Percentiles rank a stretch among this genome's conserved stretches.
Evolutionary conservation across 306 rosid species (phyloP).

Genomic region (Delonix regia): DNA sequence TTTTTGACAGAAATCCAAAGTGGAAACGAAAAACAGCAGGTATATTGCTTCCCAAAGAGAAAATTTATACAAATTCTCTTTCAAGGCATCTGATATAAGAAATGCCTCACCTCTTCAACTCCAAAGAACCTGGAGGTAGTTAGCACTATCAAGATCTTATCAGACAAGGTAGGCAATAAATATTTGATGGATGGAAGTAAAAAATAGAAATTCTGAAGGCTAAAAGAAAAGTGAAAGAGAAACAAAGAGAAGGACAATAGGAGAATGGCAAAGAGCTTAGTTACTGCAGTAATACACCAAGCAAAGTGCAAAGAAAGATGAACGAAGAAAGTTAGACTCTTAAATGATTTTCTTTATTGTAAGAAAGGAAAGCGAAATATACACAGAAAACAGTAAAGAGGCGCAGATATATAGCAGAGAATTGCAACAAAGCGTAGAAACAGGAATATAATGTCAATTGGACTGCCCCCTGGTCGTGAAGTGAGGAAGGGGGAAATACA

Average conservation of each 20-base stretch:
- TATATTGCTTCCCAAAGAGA: background rate
- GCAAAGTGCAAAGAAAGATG: background rate
- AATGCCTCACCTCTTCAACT: background rate
- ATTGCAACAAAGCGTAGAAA: background rate
- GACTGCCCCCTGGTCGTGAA: background rate
- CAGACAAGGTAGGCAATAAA: background rate
- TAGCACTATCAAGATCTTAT: background rate
- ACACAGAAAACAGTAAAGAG: background rate
- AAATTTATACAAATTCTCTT: background rate
- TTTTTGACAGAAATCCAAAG: background rate
- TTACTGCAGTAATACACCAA: background rate
- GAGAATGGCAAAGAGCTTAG: background rate
- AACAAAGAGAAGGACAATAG: background rate
- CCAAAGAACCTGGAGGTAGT: background rate
- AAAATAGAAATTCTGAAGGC: background rate
- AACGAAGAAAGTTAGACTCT: background rate
- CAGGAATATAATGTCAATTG: background rate
- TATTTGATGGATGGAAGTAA: background rate
- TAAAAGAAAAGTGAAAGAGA: background rate
- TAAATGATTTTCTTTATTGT: background rate
- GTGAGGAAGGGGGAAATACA: background rate
- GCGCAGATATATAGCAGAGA: background rate
- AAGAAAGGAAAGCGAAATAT: background rate
- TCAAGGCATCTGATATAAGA: background rate
- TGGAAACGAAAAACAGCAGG: background rate